These are phyloP conservation scores for Termitomyces sp. DNA, from an alignment of 768 basidiomycete genomes.

Conservation along the genomic window DNA sequence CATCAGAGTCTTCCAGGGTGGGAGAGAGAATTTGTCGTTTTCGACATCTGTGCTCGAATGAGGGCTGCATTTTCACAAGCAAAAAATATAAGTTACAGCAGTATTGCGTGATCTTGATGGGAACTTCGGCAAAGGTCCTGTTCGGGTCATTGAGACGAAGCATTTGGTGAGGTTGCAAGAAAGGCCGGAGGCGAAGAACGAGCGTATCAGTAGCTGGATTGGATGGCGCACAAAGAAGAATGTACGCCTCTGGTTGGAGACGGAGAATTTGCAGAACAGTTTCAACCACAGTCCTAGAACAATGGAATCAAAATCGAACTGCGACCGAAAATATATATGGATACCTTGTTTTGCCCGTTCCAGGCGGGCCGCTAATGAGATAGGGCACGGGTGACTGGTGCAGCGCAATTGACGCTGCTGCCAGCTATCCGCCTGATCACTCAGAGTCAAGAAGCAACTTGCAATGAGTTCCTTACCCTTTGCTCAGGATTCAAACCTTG, in stretches of 20 bases:
- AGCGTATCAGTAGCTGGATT: slow-evolving; percentile 51
- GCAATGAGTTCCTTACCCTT: slow-evolving; percentile 25
- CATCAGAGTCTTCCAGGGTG: slow-evolving; percentile 45
- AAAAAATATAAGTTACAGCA: slow-evolving; percentile 35
- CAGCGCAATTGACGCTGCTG: slow-evolving; percentile 39
- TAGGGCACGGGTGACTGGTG: slow-evolving; percentile 45
- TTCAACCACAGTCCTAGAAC: slow-evolving; percentile 43
- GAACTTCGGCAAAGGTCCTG: slow-evolving; percentile 49
- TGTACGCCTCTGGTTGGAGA: slow-evolving; percentile 42
- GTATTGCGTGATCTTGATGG: slow-evolving; percentile 40
- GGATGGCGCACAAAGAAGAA: slow-evolving; percentile 50
- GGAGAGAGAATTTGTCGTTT: slow-evolving; percentile 41
- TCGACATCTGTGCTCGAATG: slow-evolving; percentile 35
- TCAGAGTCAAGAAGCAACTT: not conserved
- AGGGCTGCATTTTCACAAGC: not conserved
- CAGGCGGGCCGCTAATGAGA: slow-evolving; percentile 48
- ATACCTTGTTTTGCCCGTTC: slow-evolving; percentile 52
- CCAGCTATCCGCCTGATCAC: slow-evolving; percentile 27
- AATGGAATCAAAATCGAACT: not conserved
- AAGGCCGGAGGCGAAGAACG: slow-evolving; percentile 34
- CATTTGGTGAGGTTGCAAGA: slow-evolving; percentile 41
- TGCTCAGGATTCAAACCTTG: slow-evolving; percentile 46
- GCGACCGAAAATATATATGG: not conserved
- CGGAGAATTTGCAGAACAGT: slow-evolving; percentile 47
- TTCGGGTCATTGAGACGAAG: slow-evolving; percentile 46